Evolutionary conservation across 1,284 basidiomycete species (phyloP).

Genomic region (Trichosporon coremiiforme): DNA sequence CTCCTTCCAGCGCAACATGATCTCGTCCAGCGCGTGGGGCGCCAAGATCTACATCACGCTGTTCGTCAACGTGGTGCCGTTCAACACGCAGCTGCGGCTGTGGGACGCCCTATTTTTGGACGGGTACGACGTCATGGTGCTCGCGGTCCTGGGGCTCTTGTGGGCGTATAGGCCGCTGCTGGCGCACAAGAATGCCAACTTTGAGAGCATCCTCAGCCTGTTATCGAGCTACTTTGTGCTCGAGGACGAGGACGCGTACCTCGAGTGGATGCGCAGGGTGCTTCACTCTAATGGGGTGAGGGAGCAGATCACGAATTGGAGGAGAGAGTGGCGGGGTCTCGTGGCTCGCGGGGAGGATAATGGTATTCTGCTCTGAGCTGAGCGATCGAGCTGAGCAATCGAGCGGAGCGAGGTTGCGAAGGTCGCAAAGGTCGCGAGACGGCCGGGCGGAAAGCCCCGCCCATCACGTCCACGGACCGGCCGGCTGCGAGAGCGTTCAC

Average conservation of each 20-base stretch:
- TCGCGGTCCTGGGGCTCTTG: conserved; percentile 80
- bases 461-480: too few relatives aligned
- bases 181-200: conserved; percentile 63
- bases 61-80: conserved; percentile 93
- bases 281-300: conserved; percentile 71
- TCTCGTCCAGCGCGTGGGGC: conserved; percentile 90
- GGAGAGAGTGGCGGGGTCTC: conserved; percentile 44
- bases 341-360: conserved; percentile 43
- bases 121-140: conserved; percentile 83
- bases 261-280: conserved; percentile 76
- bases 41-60: conserved; percentile 99
- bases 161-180: conserved; percentile 67
- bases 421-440: background rate
- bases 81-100: conserved; percentile 86
- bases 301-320: conserved; percentile 65
- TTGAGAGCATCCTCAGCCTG: conserved; percentile 84
- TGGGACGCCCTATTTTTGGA: conserved; percentile 94
- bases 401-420: background rate
- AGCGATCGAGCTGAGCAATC: too few relatives aligned
- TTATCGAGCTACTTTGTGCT: conserved; percentile 89
- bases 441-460: too few relatives aligned
- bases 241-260: conserved; percentile 76
- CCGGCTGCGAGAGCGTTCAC: too few relatives aligned
- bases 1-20: conserved; percentile 80
- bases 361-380: conserved; percentile 36